Base-by-base conservation (phyloP, 371 early-diverging fungal species). In the Rhizopus sp. region DNA sequence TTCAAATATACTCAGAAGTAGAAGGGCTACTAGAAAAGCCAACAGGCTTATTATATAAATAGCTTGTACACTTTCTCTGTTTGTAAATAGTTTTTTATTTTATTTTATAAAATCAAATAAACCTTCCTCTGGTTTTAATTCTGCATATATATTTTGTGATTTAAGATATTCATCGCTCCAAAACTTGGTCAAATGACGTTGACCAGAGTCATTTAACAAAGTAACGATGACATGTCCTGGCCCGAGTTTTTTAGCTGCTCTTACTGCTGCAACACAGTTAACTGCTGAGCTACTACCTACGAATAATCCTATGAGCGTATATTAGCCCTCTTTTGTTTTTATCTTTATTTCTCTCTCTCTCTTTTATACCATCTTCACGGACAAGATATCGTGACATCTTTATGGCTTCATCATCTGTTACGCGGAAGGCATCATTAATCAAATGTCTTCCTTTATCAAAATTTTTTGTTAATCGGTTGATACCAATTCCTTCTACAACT, bases 401-500 rank as follows among this genome's bases (percentile, higher is more conserved):
- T 13, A 96, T 89, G 0, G 97, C 94, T 55, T 96, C 94, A 56
- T 84, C 81, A 69, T 98, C 98, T 3, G 87, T 84, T 5, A 97
- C 96, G 12, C 86, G 69, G n/a, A 87, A 83, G 0, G 97, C 96
- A 53, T 91, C 93, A 58, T 96, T 90, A 29, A 96, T 76, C n/a
- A 73, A 68, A 5, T 81, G 80, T 16, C 81, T 72, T 23, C 78
- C 79, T 42, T 70, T 64, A 46, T 81, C 81, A 73, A 97, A 93
- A 68, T 97, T 98, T 15, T 77, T 69, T 7, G 98, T 98, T 56
- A 96, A 55, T n/a, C 98, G 83, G 69, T 96, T 97, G 62, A 96
- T 87, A 0, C 98, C 98, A 5, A 98, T 87, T 0, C 97, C 98
- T 70, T 98, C 98, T 0, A 98, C 95, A 8, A 97, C 84, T 9